These are phyloP conservation scores for Mallotus repandus DNA, from an alignment of 441 rosid species.

Conservation along the genomic window DNA sequence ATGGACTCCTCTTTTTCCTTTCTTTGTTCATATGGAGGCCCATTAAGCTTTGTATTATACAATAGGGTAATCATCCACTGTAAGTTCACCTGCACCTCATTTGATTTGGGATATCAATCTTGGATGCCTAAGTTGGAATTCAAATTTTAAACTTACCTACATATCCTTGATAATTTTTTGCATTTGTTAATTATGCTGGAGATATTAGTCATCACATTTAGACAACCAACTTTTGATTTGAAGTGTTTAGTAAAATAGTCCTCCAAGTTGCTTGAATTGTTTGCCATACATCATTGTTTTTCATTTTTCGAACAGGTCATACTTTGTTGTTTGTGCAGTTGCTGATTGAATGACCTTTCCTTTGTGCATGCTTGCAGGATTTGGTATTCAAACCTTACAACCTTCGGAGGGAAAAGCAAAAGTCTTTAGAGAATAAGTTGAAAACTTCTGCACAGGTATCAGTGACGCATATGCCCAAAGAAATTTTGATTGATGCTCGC, in stretches of 20 bases:
- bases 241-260: neutral
- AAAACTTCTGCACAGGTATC: conserved; percentile 78
- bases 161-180: neutral
- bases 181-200: neutral
- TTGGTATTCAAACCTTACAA: conserved; percentile 73
- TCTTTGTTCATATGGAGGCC: neutral
- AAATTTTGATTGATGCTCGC: conserved; percentile 7
- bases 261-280: conserved; percentile 7
- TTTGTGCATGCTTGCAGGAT: conserved; percentile 47
- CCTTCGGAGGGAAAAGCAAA: conserved; percentile 65
- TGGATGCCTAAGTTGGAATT: neutral
- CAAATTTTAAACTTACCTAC: neutral
- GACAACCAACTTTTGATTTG: neutral
- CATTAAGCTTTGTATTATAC: neutral
- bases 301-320: too few relatives aligned
- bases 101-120: conserved; percentile 1
- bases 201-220: neutral
- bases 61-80: neutral
- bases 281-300: neutral
- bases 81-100: neutral
- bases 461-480: conserved; percentile 13
- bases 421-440: conserved; percentile 67
- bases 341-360: conserved; percentile 8
- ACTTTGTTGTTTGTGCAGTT: conserved; percentile 2
- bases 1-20: neutral